These are phyloP conservation scores for Ogataea hybrid DNA, from an alignment of 1,139 yeast species.

Conservation along the genomic window DNA sequence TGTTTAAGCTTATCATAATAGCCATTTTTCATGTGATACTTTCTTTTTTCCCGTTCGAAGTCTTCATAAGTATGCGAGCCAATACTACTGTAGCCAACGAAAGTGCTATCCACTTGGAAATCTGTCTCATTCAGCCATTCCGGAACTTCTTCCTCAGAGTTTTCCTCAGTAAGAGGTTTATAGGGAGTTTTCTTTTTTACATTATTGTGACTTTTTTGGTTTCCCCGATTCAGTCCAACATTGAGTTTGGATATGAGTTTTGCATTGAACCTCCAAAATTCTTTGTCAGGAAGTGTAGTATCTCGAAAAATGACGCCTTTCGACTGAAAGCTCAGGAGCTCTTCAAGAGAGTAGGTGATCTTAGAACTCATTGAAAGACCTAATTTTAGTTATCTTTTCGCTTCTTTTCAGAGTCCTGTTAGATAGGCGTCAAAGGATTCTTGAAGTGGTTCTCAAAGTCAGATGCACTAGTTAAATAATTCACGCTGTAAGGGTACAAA, in stretches of 20 bases:
- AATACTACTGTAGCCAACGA: constrained; percentile 23
- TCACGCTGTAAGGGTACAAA: too few species aligned
- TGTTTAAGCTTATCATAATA: not conserved
- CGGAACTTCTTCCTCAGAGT: constrained; percentile 25
- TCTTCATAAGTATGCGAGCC: constrained; percentile 29
- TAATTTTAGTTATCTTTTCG: constrained; percentile 7
- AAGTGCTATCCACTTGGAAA: constrained; percentile 29
- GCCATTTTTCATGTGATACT: constrained; percentile 19
- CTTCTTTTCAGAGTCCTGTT: too few species aligned
- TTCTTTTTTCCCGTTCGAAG: constrained; percentile 28
- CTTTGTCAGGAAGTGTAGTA: constrained; percentile 19
- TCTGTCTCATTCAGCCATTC: constrained; percentile 32
- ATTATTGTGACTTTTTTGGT: constrained; percentile 1
- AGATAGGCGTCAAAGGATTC: too few species aligned
- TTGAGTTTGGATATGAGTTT: constrained; percentile 2
- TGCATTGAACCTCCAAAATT: constrained; percentile 26
- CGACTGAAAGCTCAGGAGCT: constrained; percentile 15
- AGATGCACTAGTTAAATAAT: too few species aligned
- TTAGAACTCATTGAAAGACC: constrained; percentile 1
- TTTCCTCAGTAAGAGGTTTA: constrained; percentile 6
- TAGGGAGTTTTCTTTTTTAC: not conserved
- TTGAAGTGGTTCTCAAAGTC: too few species aligned
- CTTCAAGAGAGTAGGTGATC: constrained; percentile 17
- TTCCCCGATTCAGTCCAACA: not conserved
- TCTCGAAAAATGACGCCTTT: constrained; percentile 20